Conservation (phyloP, 2,329 filamentous ascomycete species). For the Chaetothyriales sp. region DNA sequence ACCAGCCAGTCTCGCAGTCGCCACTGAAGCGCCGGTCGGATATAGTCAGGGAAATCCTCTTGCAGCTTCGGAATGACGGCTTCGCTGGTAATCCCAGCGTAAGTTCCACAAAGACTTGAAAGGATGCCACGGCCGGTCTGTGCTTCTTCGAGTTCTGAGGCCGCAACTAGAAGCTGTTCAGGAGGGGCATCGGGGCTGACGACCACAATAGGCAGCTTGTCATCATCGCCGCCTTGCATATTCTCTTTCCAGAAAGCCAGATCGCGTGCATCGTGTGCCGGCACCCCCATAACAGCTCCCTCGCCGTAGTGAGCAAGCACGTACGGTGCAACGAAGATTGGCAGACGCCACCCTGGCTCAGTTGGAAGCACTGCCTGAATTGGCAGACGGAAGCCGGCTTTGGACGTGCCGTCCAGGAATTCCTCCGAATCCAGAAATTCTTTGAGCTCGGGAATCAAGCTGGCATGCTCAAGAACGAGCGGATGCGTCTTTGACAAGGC, state of each 20-base stretch:
- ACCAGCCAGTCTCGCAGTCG: slow-evolving; percentile 79
- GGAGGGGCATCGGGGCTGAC: slow-evolving; percentile 26
- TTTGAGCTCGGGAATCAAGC: slow-evolving; percentile 47
- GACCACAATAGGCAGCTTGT: slow-evolving; percentile 52
- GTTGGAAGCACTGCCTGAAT: slow-evolving; percentile 51
- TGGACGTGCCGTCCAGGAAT: slow-evolving; percentile 43
- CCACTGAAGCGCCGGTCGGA: slow-evolving; percentile 45
- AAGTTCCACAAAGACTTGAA: slow-evolving; percentile 51
- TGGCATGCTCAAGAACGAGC: slow-evolving; percentile 49
- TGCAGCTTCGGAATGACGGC: slow-evolving; percentile 51
- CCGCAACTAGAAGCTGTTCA: slow-evolving; percentile 13
- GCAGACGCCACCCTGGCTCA: slow-evolving; percentile 44
- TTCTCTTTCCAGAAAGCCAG: slow-evolving; percentile 58
- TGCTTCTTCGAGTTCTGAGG: slow-evolving; percentile 33
- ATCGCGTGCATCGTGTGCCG: slow-evolving; percentile 68
- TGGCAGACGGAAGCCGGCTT: slow-evolving; percentile 53
- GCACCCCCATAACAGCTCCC: slow-evolving; percentile 84
- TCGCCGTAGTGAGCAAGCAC: slow-evolving; percentile 76
- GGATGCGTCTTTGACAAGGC: slow-evolving; percentile 64
- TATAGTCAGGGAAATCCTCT: slow-evolving; percentile 32
- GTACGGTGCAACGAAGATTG: slow-evolving; percentile 71
- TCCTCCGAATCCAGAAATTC: slow-evolving; percentile 49
- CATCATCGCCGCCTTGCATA: slow-evolving; percentile 43
- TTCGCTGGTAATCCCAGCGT: slow-evolving; percentile 48
- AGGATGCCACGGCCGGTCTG: slow-evolving; percentile 55